phyloP scores from a whole-genome alignment of 352 stramenopile species.

The Thraustotheca clavata region DNA sequence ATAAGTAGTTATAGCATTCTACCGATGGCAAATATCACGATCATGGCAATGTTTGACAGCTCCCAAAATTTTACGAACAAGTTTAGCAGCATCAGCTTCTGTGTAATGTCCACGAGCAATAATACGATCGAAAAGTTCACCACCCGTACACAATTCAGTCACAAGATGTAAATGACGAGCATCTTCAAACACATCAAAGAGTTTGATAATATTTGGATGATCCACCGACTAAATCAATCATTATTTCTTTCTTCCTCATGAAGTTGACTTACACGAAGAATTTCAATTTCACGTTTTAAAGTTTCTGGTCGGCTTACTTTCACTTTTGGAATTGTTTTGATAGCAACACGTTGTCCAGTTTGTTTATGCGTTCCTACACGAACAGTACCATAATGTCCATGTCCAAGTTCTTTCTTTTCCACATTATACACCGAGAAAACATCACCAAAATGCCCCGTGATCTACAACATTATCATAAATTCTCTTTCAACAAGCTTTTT shows the following conservation, averaged over 20 bases:
- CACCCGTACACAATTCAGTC: constrained; percentile 96
- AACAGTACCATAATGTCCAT: constrained; percentile 96
- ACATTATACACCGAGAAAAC: constrained; percentile 84
- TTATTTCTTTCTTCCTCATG: not conserved
- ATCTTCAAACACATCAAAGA: constrained; percentile 97
- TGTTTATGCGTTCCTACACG: constrained; percentile 91
- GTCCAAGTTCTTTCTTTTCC: constrained; percentile 81
- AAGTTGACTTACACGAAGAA: constrained; percentile 54
- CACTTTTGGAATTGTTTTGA: constrained; percentile 98
- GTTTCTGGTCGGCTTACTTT: constrained; percentile 94
- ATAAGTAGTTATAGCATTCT: not conserved
- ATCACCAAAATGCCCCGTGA: constrained; percentile 72
- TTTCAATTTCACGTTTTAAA: constrained; percentile 91
- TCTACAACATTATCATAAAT: constrained; percentile 31
- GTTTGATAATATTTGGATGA: constrained; percentile 98
- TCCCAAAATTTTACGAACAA: constrained; percentile 96
- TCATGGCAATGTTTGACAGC: constrained; percentile 97
- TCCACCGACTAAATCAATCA: constrained; percentile 52
- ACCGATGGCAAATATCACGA: constrained; percentile 94
- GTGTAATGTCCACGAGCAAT: constrained; percentile 91
- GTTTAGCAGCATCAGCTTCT: constrained; percentile 91
- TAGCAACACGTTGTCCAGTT: constrained; percentile 92
- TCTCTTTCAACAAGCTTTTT: not conserved
- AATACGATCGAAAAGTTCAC: constrained; percentile 94
- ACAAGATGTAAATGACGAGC: constrained; percentile 95